Evolutionary conservation across 345 rosid genomes (phyloP), one percentile per base, ranked within the genome.

Genomic region (Eutrema heterophyllum): DNA sequence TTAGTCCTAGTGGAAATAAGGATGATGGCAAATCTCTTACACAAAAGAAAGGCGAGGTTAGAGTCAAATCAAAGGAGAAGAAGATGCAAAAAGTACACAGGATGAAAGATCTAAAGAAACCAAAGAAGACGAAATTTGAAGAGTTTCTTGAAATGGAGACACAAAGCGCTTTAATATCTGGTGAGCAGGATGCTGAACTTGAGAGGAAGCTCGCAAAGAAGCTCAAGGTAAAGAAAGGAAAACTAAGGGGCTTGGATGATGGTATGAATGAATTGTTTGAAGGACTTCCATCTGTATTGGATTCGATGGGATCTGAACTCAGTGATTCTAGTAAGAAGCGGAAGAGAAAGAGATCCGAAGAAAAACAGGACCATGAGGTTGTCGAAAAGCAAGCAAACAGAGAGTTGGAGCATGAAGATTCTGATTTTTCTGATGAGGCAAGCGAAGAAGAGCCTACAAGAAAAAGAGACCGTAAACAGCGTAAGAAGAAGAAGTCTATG

Each of bases 151-250:
- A 81, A 73, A 78, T 87, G 81, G 93, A 88, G 60, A 71, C 71
- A 73, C 76, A 67, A 38, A 69, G 63, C 33, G 52, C 39, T 32
- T 67, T 15, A 46, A 45, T 52, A 39, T 69, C 74, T 71, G 81
- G 74, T 1, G 79, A 86, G 9, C 80, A 86, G 61, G 99, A 95
- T 86, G 40, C 81, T 78, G 78, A 72, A 68, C 38, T 90, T 74
- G 99, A 95, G 79, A 92, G 79, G 78, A 88, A 78, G 73, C 93
- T 95, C 39, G 96, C 93, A 7, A 92, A 87, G 90, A 92, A 84
- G 79, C 93, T 95, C 65, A 92, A 85, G 80, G 87, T 85, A 55
- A 95, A 95, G 68, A 79, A 66, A 29, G 90, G 96, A 15, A 85
- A 84, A 69, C 70, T 92, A 75, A 78, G 87, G 75, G 92, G 89